A percentile compares a stretch with the other conserved stretches of the same genome.
These are phyloP conservation scores for Leccinum insolens DNA, from an alignment of 1,284 basidiomycete genomes.

Conservation along the genomic window DNA sequence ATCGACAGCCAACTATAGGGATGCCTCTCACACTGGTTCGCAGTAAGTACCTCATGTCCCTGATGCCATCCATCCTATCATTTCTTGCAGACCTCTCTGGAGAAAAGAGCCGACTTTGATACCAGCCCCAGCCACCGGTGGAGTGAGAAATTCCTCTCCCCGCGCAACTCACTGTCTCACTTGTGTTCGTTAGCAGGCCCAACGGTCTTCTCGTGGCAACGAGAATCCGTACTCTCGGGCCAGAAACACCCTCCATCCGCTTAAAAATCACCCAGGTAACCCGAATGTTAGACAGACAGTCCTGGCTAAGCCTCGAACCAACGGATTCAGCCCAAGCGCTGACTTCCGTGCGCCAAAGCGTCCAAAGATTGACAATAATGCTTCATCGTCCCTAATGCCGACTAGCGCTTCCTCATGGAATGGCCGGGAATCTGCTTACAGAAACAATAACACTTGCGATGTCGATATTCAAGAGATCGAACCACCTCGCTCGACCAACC, in stretches of 20 bases:
- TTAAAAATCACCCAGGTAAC: conserved; percentile 20
- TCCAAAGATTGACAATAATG: conserved; percentile 20
- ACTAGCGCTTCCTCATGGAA: conserved; percentile 12
- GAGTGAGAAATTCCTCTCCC: conserved; percentile 21
- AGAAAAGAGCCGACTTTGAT: conserved; percentile 27
- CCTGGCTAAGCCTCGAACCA: conserved; percentile 14
- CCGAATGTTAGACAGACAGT: conserved; percentile 28
- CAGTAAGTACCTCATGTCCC: conserved; percentile 19
- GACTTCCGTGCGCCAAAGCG: conserved; percentile 26
- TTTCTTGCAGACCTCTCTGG: conserved; percentile 21
- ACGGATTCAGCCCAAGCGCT: not conserved
- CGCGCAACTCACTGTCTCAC: conserved; percentile 12
- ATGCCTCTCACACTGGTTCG: conserved; percentile 29
- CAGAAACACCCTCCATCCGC: conserved; percentile 2
- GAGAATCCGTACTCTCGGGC: conserved; percentile 24
- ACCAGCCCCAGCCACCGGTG: conserved; percentile 12
- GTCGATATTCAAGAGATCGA: conserved; percentile 28
- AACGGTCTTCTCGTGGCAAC: conserved; percentile 7
- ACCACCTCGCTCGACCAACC: not conserved
- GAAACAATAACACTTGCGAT: conserved; percentile 10
- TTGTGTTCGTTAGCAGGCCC: conserved; percentile 14
- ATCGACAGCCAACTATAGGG: conserved; percentile 27
- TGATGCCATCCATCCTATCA: conserved; percentile 5
- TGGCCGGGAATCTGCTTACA: not conserved
- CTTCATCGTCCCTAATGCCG: not conserved